Conservation (phyloP, 768 basidiomycete species). For the Leucocoprinus sp. region DNA sequence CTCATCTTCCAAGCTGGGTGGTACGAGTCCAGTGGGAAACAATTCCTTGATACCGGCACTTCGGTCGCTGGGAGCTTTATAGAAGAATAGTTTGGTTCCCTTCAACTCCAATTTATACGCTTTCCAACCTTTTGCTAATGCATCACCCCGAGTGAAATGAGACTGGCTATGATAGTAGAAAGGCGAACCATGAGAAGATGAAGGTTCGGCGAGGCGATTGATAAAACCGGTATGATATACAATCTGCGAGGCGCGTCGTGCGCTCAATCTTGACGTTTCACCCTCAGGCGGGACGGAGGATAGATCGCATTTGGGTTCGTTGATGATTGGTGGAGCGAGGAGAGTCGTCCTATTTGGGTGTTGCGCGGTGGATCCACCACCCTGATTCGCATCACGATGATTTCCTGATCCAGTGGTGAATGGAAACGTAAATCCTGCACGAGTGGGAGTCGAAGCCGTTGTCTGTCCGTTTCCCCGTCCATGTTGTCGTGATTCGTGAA, state of each 20-base stretch:
- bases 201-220: slow-evolving; percentile 56
- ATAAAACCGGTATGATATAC: slow-evolving; percentile 69
- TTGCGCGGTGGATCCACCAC: slow-evolving; percentile 1
- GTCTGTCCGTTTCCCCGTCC: not conserved
- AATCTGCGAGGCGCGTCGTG: slow-evolving; percentile 69
- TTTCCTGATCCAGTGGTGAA: not conserved
- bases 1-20: slow-evolving; percentile 44
- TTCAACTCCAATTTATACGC: slow-evolving; percentile 78
- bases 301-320: slow-evolving; percentile 28
- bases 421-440: slow-evolving; percentile 4
- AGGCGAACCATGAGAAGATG: slow-evolving; percentile 20
- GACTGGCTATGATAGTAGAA: slow-evolving; percentile 21
- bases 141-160: slow-evolving; percentile 15
- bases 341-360: slow-evolving; percentile 22
- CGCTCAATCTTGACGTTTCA: slow-evolving; percentile 17
- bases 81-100: slow-evolving; percentile 80
- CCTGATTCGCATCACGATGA: not conserved
- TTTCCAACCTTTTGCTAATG: slow-evolving; percentile 72
- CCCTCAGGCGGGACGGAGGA: not conserved
- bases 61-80: slow-evolving; percentile 73
- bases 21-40: slow-evolving; percentile 61
- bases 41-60: slow-evolving; percentile 57
- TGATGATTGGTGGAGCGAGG: slow-evolving; percentile 41
- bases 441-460: slow-evolving; percentile 12
- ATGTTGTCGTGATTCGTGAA: not conserved